Evolutionary conservation across 768 basidiomycete genomes (phyloP), one percentile per base, ranked within the genome.

Genomic region (Lactifluus volemus): DNA sequence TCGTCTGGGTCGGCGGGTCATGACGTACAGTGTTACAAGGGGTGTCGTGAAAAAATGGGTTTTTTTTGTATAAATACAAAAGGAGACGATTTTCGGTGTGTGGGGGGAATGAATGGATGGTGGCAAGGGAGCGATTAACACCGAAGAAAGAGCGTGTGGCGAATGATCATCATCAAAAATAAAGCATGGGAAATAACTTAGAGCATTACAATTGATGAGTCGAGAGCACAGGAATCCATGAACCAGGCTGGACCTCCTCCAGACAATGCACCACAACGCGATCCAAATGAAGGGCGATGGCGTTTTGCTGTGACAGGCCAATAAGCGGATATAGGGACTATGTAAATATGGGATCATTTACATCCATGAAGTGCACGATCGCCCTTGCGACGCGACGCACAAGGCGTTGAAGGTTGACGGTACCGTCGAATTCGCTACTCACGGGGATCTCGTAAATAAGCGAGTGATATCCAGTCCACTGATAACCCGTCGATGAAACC

Each of bases 391-490:
- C 39, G 32, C 65, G 65, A 15, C 65, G 65, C 4, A 54, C 63
- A 48, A 66, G 57, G 44, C 65, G 65, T 50, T 55, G 56, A 4
- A 57, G 9, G 34, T 65, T 44, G 14, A 65, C 45, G 12, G n/a
- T 38, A 2, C 65, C 65, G 5, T 56, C 45, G 29, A 49, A 59
- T 9, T 58, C 58, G 30, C 8, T 1, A 29, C 56, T 66, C 12
- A 66, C 25, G 2, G 65, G 65, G 7, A 66, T 66, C 17, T 55
- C 50, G 17, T 66, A 66, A 1, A 57, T 55, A 7, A 65, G 60
- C 14, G 65, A 62, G 12, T 36, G 56, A 36, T 55, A 66, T n/a
- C 65, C 65, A 4, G 38, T 36, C 65, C 65, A 66, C 65, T 66
- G 17, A 55, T 6, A 9, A 17, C 36, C 17, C 45, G 25, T 4